Conservation (phyloP, 345 rosid species). For the Combretum micranthum region DNA sequence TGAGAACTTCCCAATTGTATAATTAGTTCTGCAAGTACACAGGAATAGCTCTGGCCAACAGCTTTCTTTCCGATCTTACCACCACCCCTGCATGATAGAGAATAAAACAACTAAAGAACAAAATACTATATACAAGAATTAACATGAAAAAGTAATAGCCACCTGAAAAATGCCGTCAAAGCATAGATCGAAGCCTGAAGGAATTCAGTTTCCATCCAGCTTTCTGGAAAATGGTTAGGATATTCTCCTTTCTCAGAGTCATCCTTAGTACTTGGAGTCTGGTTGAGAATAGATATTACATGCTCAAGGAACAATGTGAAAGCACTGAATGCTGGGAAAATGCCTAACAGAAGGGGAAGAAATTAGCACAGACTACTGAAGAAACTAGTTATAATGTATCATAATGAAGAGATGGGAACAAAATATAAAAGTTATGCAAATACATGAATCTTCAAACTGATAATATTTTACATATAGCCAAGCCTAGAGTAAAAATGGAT, state of each 20-base stretch:
- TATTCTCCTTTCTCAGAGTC: conserved; percentile 61
- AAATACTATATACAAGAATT: conserved; percentile 7
- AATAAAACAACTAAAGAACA: conserved; percentile 16
- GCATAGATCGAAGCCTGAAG: conserved; percentile 81
- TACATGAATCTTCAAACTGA: neutral
- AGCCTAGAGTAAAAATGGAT: no score
- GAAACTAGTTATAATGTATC: conserved; percentile 6
- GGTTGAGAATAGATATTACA: conserved; percentile 62
- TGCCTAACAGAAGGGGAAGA: conserved; percentile 37
- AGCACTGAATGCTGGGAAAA: conserved; percentile 80
- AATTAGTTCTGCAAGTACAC: conserved; percentile 79
- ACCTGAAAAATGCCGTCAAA: conserved; percentile 93
- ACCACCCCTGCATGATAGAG: conserved; percentile 61
- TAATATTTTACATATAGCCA: neutral
- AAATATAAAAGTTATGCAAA: conserved; percentile 3
- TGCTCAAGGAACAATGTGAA: conserved; percentile 76
- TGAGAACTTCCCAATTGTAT: conserved; percentile 92
- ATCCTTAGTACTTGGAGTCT: conserved; percentile 42
- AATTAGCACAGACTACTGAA: neutral
- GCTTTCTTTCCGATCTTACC: conserved; percentile 92
- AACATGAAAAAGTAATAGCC: conserved; percentile 12
- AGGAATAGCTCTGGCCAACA: conserved; percentile 83
- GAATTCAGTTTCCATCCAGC: conserved; percentile 52
- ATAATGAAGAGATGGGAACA: conserved; percentile 4
- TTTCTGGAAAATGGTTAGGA: conserved; percentile 34